Conservation (phyloP, 306 rosid species). For the Casuarina equisetifolia region DNA sequence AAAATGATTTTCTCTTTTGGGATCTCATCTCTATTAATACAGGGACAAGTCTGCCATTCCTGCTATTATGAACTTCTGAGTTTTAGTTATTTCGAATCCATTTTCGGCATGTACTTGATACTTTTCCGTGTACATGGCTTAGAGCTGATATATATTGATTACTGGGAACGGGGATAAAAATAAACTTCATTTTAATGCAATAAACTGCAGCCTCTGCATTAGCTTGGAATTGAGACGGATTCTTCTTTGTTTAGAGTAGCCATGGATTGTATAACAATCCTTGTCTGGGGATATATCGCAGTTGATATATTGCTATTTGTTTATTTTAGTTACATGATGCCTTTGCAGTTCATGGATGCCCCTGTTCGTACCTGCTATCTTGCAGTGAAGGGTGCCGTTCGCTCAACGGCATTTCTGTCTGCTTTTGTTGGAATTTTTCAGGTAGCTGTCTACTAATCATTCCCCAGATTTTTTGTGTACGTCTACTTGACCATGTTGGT, state of each 20-base stretch:
- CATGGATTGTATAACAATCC: neutral
- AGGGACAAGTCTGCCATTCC: neutral
- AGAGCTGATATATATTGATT: neutral
- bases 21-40: neutral
- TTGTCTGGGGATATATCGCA: conserved; percentile 4
- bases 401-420: conserved; percentile 87
- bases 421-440: conserved; percentile 95
- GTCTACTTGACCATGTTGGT: conserved; percentile 23
- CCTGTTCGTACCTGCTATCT: conserved; percentile 81
- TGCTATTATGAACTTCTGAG: neutral
- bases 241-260: neutral
- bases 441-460: conserved; percentile 41
- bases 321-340: conserved; percentile 21
- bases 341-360: conserved; percentile 70
- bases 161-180: conserved; percentile 4
- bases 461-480: conserved; percentile 8
- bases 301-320: neutral
- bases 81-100: neutral
- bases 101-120: neutral
- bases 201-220: neutral
- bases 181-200: neutral
- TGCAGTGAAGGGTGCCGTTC: conserved; percentile 75
- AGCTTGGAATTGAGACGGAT: neutral
- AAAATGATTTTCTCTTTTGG: neutral
- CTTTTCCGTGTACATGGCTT: neutral